Percentiles rank a stretch among this genome's conserved stretches.
phyloP scores from a whole-genome alignment of 768 basidiomycete species.

The Mycena rosella region DNA sequence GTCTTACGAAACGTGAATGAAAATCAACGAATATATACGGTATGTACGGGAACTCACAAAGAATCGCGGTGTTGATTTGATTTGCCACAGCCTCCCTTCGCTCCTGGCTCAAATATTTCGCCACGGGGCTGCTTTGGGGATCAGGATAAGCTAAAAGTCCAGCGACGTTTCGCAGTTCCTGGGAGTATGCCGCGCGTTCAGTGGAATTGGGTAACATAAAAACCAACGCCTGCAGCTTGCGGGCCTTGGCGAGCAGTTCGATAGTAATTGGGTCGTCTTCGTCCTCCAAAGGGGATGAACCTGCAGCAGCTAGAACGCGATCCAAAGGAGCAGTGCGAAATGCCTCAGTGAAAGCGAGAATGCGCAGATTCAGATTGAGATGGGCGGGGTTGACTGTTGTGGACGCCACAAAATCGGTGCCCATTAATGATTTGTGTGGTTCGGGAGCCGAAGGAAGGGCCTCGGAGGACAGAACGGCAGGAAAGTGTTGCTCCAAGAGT shows the following conservation, averaged over 20 bases:
- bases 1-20: constrained; percentile 53
- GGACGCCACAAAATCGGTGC: constrained; percentile 63
- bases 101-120: constrained; percentile 80
- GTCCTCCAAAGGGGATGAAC: constrained; percentile 35
- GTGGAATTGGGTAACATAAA: constrained; percentile 64
- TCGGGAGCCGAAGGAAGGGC: constrained; percentile 38
- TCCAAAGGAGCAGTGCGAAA: constrained; percentile 79
- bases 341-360: constrained; percentile 89
- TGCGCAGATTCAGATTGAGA: constrained; percentile 85
- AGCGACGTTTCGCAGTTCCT: constrained; percentile 81
- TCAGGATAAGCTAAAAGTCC: constrained; percentile 87
- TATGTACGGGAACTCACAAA: constrained; percentile 63
- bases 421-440: constrained; percentile 46
- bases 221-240: constrained; percentile 76
- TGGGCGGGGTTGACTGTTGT: constrained; percentile 82
- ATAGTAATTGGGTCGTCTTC: constrained; percentile 55
- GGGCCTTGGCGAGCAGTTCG: constrained; percentile 66
- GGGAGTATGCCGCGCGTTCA: constrained; percentile 72
- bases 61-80: constrained; percentile 88
- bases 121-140: constrained; percentile 82
- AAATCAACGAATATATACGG: not conserved
- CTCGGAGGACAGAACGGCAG: constrained; percentile 66
- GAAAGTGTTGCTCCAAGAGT: constrained; percentile 80
- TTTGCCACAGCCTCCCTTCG: constrained; percentile 88
- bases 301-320: constrained; percentile 47